Evolutionary conservation across 345 rosid genomes (phyloP), one percentile per base, ranked within the genome.

Genomic region (Psidium guajava): DNA sequence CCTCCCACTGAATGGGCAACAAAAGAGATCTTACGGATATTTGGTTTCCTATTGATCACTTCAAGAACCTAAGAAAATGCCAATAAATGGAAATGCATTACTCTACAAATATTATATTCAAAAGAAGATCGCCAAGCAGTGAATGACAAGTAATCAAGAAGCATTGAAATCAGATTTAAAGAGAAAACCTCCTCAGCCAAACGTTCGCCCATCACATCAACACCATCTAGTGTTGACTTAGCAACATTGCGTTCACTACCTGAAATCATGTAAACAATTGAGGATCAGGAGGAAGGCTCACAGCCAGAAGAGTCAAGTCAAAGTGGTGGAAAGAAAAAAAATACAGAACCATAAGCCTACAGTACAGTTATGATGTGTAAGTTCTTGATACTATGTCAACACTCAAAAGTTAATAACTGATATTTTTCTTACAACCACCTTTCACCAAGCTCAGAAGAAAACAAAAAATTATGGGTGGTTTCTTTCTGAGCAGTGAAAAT

Each of bases 171-270:
- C 50, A 74, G 54, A 53, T 57, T 73, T 32, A 77, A 84, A 20
- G 18, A 54, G 52, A 82, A 74, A 81, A 97, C 99, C 96, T 96
- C 99, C 82, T 94, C 69, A 28, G 94, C 98, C 84, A 97, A 89
- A 54, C 99, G 95, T 87, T 95, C 98, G 28, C 99, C 99, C 99
- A 97, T 97, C 83, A 97, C 97, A 89, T 96, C 99, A 84, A 96
- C 97, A 53, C 99, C 99, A 90, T 97, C 99, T 61, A 97, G 86
- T 54, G 97, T 93, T 87, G 92, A 92, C 83, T 27, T 90, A 69
- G 92, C 91, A 81, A 81, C 87, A 88, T 96, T 97, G 32, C 93
- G 89, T 59, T 97, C 95, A 64, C 99, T 97, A 87, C 99, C 99
- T 97, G 91, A 87, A 80, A 82, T 36, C 50, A 84, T 9, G 51